Base-by-base conservation (phyloP, 2,329 filamentous ascomycete species). In the Scedosporium minutisporum region DNA sequence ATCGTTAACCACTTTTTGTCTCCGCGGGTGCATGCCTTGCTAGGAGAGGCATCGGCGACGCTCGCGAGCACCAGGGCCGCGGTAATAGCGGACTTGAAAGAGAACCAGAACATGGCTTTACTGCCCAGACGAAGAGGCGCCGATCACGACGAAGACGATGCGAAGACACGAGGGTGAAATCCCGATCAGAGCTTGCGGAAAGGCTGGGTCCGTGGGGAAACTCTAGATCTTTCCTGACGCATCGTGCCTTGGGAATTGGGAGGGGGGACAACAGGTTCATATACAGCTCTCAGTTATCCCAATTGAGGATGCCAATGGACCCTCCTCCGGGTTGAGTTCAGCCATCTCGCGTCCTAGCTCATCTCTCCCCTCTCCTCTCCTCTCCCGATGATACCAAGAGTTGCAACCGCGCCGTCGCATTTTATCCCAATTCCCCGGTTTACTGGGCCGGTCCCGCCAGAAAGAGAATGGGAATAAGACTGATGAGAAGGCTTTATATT, bases 1-100 rank as follows among this genome's bases (percentile, higher is more conserved):
- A 82, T 82, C 65, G 82, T 80, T 14, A 87, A 77, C 85, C 85
- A 88, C 65, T 82, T 80, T 57, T 77, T 66, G 48, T 67, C 66
- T n/a, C 65, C 65, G 48, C 48, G 48, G 6, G 59, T 46, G 42
- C 25, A 21, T 9, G n/a, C n/a, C 44, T 21, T 29, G 44, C 42
- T 53, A 1, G 38, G 25, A 12, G 60, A 61, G 18, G 59, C 59
- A 14, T 18, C 14, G 46, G 16, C 60, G 16, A 21, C 12, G 25
- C n/a, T 44, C 2, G 60, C 18, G 6, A 61, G 14, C 29, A 29
- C 60, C 12, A 61, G 48, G n/a, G 29, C 48, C 27, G 48, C 29
- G n/a, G 53, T 51, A 23, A 61, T 25, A 51, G 60, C 60, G 25
- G 29, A n/a, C 48, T 57, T 57, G 27, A 51, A 23, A 14, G 48